Percentiles rank a stretch among this genome's conserved stretches.
Conservation (phyloP, 805 yeast species). For the Suhomyces sp. region DNA sequence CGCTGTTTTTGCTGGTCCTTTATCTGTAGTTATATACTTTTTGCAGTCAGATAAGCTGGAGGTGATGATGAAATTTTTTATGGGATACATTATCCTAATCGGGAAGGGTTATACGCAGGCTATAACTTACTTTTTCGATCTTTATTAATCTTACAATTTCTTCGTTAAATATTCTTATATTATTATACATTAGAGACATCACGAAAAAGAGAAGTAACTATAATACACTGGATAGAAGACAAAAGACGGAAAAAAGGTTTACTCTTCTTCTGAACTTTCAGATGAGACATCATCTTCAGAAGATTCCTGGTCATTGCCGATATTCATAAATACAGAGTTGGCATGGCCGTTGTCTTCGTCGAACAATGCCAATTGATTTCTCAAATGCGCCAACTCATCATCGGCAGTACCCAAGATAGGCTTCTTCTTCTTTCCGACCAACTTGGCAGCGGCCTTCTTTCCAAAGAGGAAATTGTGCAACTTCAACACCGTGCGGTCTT, state of each 20-base stretch:
- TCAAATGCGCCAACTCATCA: slow-evolving; percentile 64
- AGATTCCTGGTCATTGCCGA: slow-evolving; percentile 38
- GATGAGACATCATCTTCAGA: slow-evolving; percentile 54
- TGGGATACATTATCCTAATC: slow-evolving; percentile 5
- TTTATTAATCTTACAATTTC: no score
- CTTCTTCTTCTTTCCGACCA: slow-evolving; percentile 47
- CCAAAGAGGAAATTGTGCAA: slow-evolving; percentile 75
- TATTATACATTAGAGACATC: slow-evolving; percentile 5
- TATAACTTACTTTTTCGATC: no score
- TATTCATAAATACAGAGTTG: slow-evolving; percentile 25
- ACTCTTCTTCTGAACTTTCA: slow-evolving; percentile 76
- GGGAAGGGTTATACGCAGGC: slow-evolving; percentile 4
- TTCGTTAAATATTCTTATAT: no score
- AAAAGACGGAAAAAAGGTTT: slow-evolving; percentile 10
- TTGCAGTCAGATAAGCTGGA: no score
- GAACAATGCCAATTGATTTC: slow-evolving; percentile 48
- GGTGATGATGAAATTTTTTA: no score
- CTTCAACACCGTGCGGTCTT: slow-evolving; percentile 76
- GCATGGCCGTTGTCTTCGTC: slow-evolving; percentile 29
- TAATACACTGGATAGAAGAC: slow-evolving; percentile 8
- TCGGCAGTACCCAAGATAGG: slow-evolving; percentile 32
- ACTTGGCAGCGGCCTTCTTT: slow-evolving; percentile 34
- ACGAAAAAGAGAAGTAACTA: slow-evolving; percentile 3
- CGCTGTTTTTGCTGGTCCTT: no score
- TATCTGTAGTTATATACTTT: no score